Percentiles rank a stretch among this genome's conserved stretches.
phyloP scores from a whole-genome alignment of 148 eudicot species.

The Bassia scoparia region DNA sequence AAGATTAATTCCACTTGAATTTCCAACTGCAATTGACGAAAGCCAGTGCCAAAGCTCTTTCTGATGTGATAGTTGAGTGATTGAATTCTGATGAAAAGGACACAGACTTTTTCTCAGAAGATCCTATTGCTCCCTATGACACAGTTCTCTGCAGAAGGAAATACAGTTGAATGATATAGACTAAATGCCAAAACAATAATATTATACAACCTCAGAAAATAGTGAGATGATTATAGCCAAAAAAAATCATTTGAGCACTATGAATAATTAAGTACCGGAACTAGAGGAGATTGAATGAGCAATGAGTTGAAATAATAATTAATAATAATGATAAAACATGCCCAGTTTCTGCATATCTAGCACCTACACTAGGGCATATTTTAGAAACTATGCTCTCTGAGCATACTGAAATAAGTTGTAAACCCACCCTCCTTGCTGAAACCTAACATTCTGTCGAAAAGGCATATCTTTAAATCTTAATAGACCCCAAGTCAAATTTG shows the following conservation, averaged over 20 bases:
- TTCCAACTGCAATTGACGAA: conserved; percentile 32
- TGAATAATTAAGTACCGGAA: background rate
- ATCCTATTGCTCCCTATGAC: conserved; percentile 57
- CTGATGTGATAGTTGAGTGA: conserved; percentile 31
- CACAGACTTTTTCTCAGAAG: conserved; percentile 44
- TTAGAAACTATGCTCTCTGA: background rate
- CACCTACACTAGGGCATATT: background rate
- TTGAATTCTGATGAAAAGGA: conserved; percentile 47
- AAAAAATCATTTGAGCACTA: background rate
- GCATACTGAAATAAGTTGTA: background rate
- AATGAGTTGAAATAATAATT: background rate
- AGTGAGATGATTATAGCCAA: background rate
- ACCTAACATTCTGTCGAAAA: background rate
- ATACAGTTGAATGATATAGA: background rate
- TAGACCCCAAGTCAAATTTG: background rate
- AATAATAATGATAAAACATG: no score
- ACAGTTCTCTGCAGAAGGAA: conserved; percentile 54
- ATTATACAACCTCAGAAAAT: background rate
- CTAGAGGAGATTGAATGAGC: background rate
- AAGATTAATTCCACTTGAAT: conserved; percentile 49
- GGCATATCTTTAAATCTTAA: background rate
- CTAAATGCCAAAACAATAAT: background rate
- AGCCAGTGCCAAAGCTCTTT: conserved; percentile 32
- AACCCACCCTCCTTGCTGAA: background rate
- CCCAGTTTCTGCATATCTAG: background rate